Evolutionary conservation across 768 basidiomycete genomes (phyloP).

Genomic region (Phanerochaete carnosa): DNA sequence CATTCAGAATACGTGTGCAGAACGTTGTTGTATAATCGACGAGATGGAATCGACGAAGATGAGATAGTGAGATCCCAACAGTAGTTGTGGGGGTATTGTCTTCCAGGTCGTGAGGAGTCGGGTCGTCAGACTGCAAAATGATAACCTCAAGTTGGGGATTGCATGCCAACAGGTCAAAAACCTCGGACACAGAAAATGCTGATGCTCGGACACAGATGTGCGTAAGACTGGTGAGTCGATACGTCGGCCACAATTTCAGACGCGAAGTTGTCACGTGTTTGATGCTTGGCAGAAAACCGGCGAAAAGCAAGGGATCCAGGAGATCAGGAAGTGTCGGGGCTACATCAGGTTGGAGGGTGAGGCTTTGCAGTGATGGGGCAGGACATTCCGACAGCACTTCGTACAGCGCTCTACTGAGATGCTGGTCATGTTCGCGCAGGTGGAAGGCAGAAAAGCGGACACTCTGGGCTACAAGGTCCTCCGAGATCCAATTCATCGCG

Average conservation of each 20-base stretch:
- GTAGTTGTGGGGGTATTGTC: background rate
- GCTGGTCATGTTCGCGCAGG: background rate
- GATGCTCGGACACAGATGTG: background rate
- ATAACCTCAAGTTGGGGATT: background rate
- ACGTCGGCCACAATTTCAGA: background rate
- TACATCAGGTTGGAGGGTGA: background rate
- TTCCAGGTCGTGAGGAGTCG: background rate
- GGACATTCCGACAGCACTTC: constrained; percentile 6
- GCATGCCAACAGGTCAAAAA: background rate
- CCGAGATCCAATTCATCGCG: constrained; percentile 1
- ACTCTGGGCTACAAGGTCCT: constrained; percentile 7
- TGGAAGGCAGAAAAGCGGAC: constrained; percentile 6
- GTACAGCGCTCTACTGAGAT: background rate
- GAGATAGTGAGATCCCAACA: background rate
- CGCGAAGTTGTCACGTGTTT: background rate
- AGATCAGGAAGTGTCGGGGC: background rate
- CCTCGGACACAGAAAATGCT: background rate
- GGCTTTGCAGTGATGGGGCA: background rate
- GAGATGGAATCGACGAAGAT: background rate
- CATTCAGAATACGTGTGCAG: background rate
- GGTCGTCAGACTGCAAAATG: background rate
- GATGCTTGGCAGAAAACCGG: background rate
- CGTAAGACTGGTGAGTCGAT: background rate
- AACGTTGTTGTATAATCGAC: background rate
- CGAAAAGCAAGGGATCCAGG: background rate